Evolutionary conservation across 2,329 filamentous ascomycete genomes (phyloP).

Genomic region (Chaetomium globosum): DNA sequence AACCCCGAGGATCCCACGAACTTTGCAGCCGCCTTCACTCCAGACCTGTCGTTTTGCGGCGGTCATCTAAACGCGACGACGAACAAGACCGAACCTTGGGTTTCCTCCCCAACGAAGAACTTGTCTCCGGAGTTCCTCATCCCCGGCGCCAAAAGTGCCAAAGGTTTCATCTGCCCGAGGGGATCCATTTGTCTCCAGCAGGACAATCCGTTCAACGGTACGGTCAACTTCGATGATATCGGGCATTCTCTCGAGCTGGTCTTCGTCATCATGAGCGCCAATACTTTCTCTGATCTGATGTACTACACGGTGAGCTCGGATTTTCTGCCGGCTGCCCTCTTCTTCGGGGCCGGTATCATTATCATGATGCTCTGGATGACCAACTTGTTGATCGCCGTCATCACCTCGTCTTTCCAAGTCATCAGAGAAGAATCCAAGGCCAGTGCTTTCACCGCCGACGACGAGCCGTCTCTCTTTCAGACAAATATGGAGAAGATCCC

Average conservation of each 20-base stretch:
- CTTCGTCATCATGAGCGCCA: slow-evolving; percentile 97
- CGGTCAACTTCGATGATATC: slow-evolving; percentile 94
- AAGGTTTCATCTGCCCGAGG: slow-evolving; percentile 85
- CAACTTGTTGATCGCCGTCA: slow-evolving; percentile 92
- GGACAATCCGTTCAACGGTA: slow-evolving; percentile 77
- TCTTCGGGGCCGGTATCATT: slow-evolving; percentile 73
- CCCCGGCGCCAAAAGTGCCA: slow-evolving; percentile 59
- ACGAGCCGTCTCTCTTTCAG: slow-evolving; percentile 47
- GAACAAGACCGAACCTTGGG: slow-evolving; percentile 66
- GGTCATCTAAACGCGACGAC: slow-evolving; percentile 70
- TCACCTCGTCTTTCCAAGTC: slow-evolving; percentile 97
- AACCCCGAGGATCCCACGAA: slow-evolving; percentile 63
- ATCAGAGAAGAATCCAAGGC: slow-evolving; percentile 94
- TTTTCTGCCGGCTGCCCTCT: slow-evolving; percentile 82
- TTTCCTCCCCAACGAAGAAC: slow-evolving; percentile 46
- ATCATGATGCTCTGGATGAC: slow-evolving; percentile 96
- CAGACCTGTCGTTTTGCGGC: slow-evolving; percentile 78
- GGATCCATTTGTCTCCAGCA: slow-evolving; percentile 83
- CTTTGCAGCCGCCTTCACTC: slow-evolving; percentile 59
- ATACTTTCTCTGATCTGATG: slow-evolving; percentile 93
- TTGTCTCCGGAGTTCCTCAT: slow-evolving; percentile 47
- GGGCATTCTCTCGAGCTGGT: slow-evolving; percentile 88
- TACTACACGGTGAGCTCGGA: slow-evolving; percentile 93
- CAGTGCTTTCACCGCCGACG: slow-evolving; percentile 84
- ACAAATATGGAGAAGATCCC: slow-evolving; percentile 47